Evolutionary conservation across 441 rosid species (phyloP).

Genomic region (Kokia cookei): DNA sequence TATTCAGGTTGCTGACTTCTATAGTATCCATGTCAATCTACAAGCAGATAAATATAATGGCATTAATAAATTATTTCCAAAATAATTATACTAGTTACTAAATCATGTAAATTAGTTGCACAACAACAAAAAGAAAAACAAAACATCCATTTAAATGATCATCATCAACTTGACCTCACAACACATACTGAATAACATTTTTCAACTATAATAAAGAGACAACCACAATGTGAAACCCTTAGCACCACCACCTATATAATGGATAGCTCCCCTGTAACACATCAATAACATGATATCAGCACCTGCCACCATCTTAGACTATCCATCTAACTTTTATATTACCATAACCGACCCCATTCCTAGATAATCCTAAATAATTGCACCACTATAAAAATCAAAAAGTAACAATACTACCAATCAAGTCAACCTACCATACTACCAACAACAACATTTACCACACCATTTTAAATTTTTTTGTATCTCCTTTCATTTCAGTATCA

Average conservation of each 20-base stretch:
- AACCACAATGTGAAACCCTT: not conserved
- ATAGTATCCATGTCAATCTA: conserved; percentile 99
- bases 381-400: not conserved
- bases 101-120: not conserved
- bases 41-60: conserved; percentile 14
- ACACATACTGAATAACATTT: not conserved
- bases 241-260: not conserved
- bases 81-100: not conserved
- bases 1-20: conserved; percentile 97
- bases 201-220: not conserved
- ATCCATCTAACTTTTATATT: not conserved
- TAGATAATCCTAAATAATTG: not conserved
- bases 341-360: not conserved
- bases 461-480: not conserved
- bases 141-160: not conserved
- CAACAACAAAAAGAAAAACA: not conserved
- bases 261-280: not conserved
- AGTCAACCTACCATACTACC: not conserved
- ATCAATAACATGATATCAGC: not conserved
- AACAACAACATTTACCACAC: not conserved
- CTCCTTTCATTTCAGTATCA: not conserved
- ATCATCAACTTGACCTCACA: not conserved
- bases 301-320: not conserved
- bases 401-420: not conserved
- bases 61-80: not conserved